These are phyloP conservation scores for Wickerhamomyces rabaulensis DNA, from an alignment of 805 yeast species.

Conservation along the genomic window DNA sequence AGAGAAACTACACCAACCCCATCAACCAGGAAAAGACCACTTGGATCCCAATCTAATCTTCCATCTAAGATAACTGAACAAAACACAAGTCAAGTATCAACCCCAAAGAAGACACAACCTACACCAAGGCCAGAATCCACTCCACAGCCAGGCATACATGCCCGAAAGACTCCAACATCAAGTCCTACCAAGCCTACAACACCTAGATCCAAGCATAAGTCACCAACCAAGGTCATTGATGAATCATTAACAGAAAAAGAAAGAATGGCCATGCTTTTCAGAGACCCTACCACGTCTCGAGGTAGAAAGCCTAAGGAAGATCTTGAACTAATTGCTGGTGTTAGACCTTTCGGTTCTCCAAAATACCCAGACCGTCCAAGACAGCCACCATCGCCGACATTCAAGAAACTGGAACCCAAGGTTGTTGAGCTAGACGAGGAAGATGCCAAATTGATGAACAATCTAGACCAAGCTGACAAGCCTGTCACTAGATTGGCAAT, in stretches of 20 bases:
- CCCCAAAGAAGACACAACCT: background rate
- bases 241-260: background rate
- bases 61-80: background rate
- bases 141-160: background rate
- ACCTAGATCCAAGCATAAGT: background rate
- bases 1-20: background rate
- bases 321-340: background rate
- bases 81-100: background rate
- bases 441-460: background rate
- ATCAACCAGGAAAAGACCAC: background rate
- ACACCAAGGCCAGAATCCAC: background rate
- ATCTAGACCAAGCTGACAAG: background rate
- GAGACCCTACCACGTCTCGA: background rate
- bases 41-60: background rate
- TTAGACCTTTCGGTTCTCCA: background rate
- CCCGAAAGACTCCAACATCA: background rate
- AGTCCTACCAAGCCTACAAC: background rate
- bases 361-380: background rate
- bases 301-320: background rate
- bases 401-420: background rate
- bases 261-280: background rate
- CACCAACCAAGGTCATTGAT: background rate
- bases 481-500: background rate
- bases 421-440: conserved; percentile 1
- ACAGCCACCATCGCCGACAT: background rate